Base-by-base conservation (phyloP, 1,284 basidiomycete species). In the Cryptococcus jaspeensis region DNA sequence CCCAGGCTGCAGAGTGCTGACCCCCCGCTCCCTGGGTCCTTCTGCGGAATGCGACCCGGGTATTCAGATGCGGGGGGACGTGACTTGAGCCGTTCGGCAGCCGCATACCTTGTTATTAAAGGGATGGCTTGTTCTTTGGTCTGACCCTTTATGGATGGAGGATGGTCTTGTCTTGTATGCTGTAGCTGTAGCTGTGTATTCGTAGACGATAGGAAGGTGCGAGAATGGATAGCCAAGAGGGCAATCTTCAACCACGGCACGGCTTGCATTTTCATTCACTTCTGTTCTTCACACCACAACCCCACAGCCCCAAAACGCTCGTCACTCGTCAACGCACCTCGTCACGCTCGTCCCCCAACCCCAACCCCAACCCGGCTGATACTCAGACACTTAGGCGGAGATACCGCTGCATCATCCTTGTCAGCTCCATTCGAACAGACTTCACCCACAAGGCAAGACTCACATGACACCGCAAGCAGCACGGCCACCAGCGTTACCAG, bases 391-490 rank as follows among this genome's bases (percentile, higher is more conserved):
- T 55, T 55, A 59, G 41, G 58, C 46, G 37, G 58, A 38, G 41
- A 55, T 59, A 52, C 58, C 58, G 18, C 58, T 59, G 35, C 20
- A 16, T 16, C 35, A 40, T 50, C 20, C n/a, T 22, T 22, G 32
- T 53, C 38, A 53, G 44, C 42, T 44, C n/a, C n/a, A n/a, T n/a
- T n/a, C n/a, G 28, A 35, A 48, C 18, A 48, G 20, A 48, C 46
- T 35, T 35, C 46, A 35, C n/a, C 37, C 28, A 6, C 25, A 18
- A 23, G 15, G 28, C 44, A n/a, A 36, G 16, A 72, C 73, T 84
- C 85, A 86, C 66, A 90, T 87, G 54, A 89, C 84, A 67, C 88
- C 88, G 69, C 88, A 89, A 20, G 87, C 87, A 37, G 84, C 81
- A 56, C 87, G 80, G 44, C 80, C 84, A 50, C 87, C 87, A 52